phyloP scores from a whole-genome alignment of 257 asterid species.

The Salvia splendens region DNA sequence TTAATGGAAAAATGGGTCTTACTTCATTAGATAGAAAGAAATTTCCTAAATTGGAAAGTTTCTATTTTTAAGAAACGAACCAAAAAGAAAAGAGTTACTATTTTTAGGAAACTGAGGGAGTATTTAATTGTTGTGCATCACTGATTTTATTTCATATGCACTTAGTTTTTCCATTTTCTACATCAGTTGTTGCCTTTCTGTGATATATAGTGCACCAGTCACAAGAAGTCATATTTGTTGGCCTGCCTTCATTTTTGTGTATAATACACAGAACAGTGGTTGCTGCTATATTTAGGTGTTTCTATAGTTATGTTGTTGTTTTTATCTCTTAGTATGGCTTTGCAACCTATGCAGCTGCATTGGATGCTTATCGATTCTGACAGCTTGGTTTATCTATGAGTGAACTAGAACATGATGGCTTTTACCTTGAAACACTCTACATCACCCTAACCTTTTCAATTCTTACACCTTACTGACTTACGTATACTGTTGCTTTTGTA shows the following conservation, averaged over 20 bases:
- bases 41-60: too few relatives aligned
- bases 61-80: too few relatives aligned
- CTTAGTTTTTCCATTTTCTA: slow-evolving; percentile 1
- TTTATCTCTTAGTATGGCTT: slow-evolving; percentile 7
- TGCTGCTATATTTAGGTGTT: slow-evolving; percentile 18
- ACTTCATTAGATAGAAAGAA: too few relatives aligned
- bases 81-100: too few relatives aligned
- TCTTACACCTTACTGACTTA: slow-evolving; percentile 19
- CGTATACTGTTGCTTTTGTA: slow-evolving; percentile 40
- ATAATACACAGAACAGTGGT: not conserved
- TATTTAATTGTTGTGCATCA: not conserved
- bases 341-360: not conserved
- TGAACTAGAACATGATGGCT: slow-evolving; percentile 6
- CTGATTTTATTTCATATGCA: not conserved
- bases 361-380: too few relatives aligned
- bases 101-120: too few relatives aligned
- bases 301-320: slow-evolving; percentile 1
- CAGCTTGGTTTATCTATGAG: not conserved
- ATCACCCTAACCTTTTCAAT: not conserved
- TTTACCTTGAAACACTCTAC: not conserved
- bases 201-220: not conserved
- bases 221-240: slow-evolving; percentile 1
- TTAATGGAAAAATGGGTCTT: too few relatives aligned
- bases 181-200: slow-evolving; percentile 9
- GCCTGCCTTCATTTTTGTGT: not conserved